Percentiles rank a stretch among this genome's conserved stretches.
Evolutionary conservation across 495 filamentous ascomycete species (phyloP).

Genomic region (Penicillium goetzii): DNA sequence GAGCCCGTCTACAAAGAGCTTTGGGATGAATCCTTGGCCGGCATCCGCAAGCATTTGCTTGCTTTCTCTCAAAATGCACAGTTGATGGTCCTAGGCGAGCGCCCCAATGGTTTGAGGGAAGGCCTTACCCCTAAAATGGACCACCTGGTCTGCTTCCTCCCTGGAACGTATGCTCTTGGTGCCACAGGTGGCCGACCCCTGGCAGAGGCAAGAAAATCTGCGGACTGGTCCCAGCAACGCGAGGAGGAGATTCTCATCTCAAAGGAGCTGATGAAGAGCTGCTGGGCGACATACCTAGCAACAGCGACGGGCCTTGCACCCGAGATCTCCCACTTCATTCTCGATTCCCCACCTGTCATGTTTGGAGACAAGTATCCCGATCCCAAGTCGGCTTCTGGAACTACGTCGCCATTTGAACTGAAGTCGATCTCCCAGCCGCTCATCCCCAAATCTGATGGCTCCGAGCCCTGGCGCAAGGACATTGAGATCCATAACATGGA

Average conservation of each 20-base stretch:
- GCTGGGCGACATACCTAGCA: constrained; percentile 92
- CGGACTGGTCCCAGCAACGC: constrained; percentile 73
- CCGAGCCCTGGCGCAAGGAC: constrained; percentile 65
- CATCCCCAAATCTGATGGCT: constrained; percentile 27
- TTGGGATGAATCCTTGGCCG: constrained; percentile 85
- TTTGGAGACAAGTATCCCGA: constrained; percentile 47
- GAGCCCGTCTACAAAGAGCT: constrained; percentile 88
- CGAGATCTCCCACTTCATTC: constrained; percentile 88
- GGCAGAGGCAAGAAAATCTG: constrained; percentile 69
- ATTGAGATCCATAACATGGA: constrained; percentile 76
- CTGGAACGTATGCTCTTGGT: constrained; percentile 89
- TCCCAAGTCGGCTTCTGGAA: constrained; percentile 28
- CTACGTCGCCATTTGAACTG: constrained; percentile 33
- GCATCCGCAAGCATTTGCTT: constrained; percentile 88
- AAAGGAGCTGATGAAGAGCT: constrained; percentile 90
- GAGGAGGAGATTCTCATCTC: constrained; percentile 87
- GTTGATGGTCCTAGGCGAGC: constrained; percentile 85
- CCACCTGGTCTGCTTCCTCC: constrained; percentile 96
- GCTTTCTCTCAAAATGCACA: constrained; percentile 80
- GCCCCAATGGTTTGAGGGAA: constrained; percentile 70
- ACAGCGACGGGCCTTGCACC: constrained; percentile 87
- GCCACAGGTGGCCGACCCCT: constrained; percentile 79
- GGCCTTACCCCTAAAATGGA: constrained; percentile 89
- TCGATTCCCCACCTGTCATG: constrained; percentile 57
- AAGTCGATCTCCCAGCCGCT: constrained; percentile 41